Base-by-base conservation (phyloP, 805 yeast species). In the Lipomyces starkeyi region DNA sequence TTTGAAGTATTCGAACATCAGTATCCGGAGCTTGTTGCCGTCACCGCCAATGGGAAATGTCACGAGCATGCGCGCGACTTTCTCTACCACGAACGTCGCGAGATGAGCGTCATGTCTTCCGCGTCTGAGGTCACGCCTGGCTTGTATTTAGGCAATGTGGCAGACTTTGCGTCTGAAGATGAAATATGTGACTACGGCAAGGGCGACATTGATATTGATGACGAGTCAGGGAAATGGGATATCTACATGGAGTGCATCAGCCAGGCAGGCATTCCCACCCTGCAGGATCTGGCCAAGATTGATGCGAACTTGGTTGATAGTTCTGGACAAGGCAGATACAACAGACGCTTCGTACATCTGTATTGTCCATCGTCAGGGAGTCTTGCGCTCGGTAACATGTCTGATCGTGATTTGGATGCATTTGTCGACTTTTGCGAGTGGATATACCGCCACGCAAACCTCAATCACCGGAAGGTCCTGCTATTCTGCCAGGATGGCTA, bases 401-500 rank as follows among this genome's bases (percentile, higher is more conserved):
- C 85, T 22, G 86, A 85, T 55, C 85, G 87, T 2, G 89, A 87
- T 72, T 81, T 92, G 58, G 80, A 85, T 29, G 83, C 90, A 7
- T 84, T 93, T 43, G 82, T 91, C 62, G 88, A 88, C 71, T 80
- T 90, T 22, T 88, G 95, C 77, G 91, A 90, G 76, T 79, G 90
- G 53, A 79, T 93, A 20, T 87, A 87, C 58, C 66, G 58, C 70
- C 75, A 22, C 69, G 71, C 2, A 78, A 66, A 58, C 49, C 63
- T 14, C 73, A 73, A 55, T 40, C 60, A 59, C 68, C 69, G 14
- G 1, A 75, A 76, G 2, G 80, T 87, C 0, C 81, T 93, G 68
- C 80, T 93, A 9, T 89, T 87, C 76, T 92, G 97, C 75, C 85
- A 91, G 1, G 97, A 94, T 78, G 98, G 98, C 0, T 94, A 93